Conservation (phyloP, 2,329 filamentous ascomycete species). For the Penicillium crustosum region DNA sequence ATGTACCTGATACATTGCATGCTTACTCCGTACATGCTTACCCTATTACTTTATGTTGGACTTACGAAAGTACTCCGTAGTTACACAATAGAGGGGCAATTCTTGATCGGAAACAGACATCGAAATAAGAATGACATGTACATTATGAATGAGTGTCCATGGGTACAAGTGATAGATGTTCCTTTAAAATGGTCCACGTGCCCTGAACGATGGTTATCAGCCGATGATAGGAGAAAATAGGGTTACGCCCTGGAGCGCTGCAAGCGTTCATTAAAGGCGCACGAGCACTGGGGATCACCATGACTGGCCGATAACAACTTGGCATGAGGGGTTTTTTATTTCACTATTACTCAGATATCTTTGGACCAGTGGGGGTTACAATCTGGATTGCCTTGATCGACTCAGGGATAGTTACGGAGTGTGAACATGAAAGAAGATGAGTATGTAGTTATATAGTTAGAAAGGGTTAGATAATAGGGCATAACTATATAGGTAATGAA, state of each 20-base stretch:
- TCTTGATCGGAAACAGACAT: background rate
- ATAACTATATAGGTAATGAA: background rate
- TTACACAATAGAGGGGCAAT: background rate
- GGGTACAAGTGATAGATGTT: background rate
- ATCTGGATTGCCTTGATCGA: conserved; percentile 2
- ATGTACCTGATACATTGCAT: conserved; percentile 6
- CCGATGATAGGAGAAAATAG: conserved; percentile 9
- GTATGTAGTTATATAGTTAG: too few relatives aligned
- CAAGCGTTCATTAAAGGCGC: conserved; percentile 13
- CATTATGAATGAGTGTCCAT: background rate
- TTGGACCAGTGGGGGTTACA: background rate
- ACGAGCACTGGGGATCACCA: conserved; percentile 10
- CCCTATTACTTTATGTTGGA: background rate
- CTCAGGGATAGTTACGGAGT: background rate
- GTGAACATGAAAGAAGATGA: background rate
- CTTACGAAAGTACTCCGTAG: background rate
- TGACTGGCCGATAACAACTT: conserved; percentile 16
- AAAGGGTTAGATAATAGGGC: too few relatives aligned
- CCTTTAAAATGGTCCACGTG: conserved; percentile 4
- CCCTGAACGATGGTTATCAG: conserved; percentile 6
- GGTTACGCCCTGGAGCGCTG: conserved; percentile 15
- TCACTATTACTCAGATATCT: conserved; percentile 1
- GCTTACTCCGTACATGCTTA: background rate
- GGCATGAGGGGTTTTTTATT: conserved; percentile 13
- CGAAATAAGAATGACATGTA: background rate